These are phyloP conservation scores for Monosporascus sp. DNA, from an alignment of 2,329 filamentous ascomycete species.

Conservation along the genomic window DNA sequence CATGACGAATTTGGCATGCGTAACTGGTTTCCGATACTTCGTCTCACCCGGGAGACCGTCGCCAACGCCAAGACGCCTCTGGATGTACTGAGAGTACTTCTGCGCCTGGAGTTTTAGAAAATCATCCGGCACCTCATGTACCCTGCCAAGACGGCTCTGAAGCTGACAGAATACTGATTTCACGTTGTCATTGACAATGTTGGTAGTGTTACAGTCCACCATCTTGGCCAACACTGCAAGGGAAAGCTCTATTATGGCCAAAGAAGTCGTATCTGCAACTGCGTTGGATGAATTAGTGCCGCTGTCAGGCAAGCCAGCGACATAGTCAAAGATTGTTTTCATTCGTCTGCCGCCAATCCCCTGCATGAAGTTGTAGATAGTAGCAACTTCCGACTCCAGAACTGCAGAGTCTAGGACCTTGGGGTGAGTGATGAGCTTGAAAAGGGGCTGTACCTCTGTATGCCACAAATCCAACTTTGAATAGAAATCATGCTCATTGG, in stretches of 20 bases:
- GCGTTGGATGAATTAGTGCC: constrained; percentile 8
- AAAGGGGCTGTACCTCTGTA: constrained; percentile 26
- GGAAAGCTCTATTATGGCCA: constrained; percentile 22
- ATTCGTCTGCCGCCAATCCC: constrained; percentile 30
- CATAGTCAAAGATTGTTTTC: constrained; percentile 26
- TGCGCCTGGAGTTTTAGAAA: constrained; percentile 24
- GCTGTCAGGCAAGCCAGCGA: constrained; percentile 17
- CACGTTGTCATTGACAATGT: constrained; percentile 26
- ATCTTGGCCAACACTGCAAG: constrained; percentile 28
- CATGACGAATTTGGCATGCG: constrained; percentile 25
- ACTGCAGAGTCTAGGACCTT: constrained; percentile 31
- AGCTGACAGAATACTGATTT: constrained; percentile 11
- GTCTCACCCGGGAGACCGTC: constrained; percentile 9
- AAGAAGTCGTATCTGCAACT: constrained; percentile 5
- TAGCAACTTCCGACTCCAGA: constrained; percentile 32
- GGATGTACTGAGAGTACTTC: constrained; percentile 28
- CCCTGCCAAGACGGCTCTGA: constrained; percentile 2
- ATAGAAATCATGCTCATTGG: background rate
- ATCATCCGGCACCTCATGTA: constrained; percentile 8
- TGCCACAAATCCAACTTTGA: constrained; percentile 17
- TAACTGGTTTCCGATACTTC: constrained; percentile 3
- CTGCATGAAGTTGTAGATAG: constrained; percentile 29
- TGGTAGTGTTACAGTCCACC: constrained; percentile 31
- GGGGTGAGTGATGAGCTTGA: constrained; percentile 30
- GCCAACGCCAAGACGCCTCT: constrained; percentile 26